Percentiles rank a stretch among this genome's conserved stretches.
These are phyloP conservation scores for Kwoniella pini DNA, from an alignment of 768 basidiomycete genomes.

Conservation along the genomic window DNA sequence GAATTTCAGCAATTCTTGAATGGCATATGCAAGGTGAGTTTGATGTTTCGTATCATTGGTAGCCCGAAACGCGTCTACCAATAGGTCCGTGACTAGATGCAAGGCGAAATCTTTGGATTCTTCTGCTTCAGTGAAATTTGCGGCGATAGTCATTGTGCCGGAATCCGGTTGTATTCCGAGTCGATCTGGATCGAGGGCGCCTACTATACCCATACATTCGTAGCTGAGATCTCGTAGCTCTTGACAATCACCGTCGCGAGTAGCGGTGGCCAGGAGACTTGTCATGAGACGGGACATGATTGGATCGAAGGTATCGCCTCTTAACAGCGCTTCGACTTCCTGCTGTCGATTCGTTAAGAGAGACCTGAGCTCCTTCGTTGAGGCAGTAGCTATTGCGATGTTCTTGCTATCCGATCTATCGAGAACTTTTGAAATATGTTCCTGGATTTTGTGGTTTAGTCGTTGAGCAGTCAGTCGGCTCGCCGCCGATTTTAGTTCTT, in stretches of 20 bases:
- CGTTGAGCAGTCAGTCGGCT: slow-evolving; percentile 53
- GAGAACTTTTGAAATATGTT: slow-evolving; percentile 67
- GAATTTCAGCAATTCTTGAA: slow-evolving; percentile 84
- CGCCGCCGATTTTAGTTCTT: slow-evolving; percentile 59
- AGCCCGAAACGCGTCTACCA: slow-evolving; percentile 86
- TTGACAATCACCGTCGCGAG: slow-evolving; percentile 77
- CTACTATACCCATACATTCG: slow-evolving; percentile 87
- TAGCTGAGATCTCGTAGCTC: slow-evolving; percentile 70
- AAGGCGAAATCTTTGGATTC: slow-evolving; percentile 78
- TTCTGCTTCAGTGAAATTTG: slow-evolving; percentile 75
- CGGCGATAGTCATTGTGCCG: slow-evolving; percentile 67
- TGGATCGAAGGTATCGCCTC: slow-evolving; percentile 84
- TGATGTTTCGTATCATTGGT: slow-evolving; percentile 94
- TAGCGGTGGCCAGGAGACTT: slow-evolving; percentile 68
- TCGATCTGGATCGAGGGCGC: slow-evolving; percentile 93
- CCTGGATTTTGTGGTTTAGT: slow-evolving; percentile 60
- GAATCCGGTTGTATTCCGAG: slow-evolving; percentile 68
- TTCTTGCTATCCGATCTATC: slow-evolving; percentile 79
- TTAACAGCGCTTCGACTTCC: slow-evolving; percentile 64
- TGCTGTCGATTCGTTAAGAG: slow-evolving; percentile 62
- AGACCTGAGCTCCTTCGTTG: slow-evolving; percentile 71
- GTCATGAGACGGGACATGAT: slow-evolving; percentile 69
- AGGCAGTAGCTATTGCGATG: slow-evolving; percentile 69
- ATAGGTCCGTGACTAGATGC: slow-evolving; percentile 78
- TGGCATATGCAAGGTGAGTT: slow-evolving; percentile 79